Evolutionary conservation across 305 asterid species (phyloP).

Genomic region (Fraxinus floribunda): DNA sequence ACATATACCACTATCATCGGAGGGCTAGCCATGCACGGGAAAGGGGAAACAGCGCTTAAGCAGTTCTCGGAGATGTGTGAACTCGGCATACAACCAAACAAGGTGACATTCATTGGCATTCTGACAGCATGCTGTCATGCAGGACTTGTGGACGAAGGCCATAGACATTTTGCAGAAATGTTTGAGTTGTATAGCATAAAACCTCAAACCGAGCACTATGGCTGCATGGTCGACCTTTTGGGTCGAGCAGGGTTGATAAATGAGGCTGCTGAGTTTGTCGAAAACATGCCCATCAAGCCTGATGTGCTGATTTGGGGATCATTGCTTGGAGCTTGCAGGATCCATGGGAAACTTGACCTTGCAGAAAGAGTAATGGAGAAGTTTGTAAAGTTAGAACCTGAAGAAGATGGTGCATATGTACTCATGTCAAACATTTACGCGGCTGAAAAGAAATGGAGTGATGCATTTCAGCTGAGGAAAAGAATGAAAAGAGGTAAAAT

Average conservation of each 20-base stretch:
- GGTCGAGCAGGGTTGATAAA: conserved; percentile 35
- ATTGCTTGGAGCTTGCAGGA: conserved; percentile 41
- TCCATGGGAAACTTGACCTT: conserved; percentile 31
- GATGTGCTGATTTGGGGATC: conserved; percentile 39
- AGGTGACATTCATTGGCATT: conserved; percentile 37
- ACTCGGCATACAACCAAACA: conserved; percentile 35
- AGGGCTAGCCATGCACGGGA: conserved; percentile 44
- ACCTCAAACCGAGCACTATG: conserved; percentile 42
- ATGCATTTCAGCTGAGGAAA: conserved; percentile 28
- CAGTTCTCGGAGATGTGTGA: conserved; percentile 33
- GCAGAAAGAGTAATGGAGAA: conserved; percentile 33
- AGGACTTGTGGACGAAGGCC: conserved; percentile 35
- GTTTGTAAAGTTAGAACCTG: conserved; percentile 27
- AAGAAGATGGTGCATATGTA: conserved; percentile 29
- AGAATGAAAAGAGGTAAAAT: conserved; percentile 32
- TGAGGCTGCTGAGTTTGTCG: conserved; percentile 31
- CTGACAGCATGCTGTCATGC: conserved; percentile 41
- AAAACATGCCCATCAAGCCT: conserved; percentile 37
- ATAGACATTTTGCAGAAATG: conserved; percentile 34
- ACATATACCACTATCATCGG: conserved; percentile 33
- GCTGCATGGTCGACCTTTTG: conserved; percentile 47
- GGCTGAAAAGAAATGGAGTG: conserved; percentile 34
- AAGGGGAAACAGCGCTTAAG: conserved; percentile 33
- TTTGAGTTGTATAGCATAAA: conserved; percentile 21
- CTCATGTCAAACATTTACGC: conserved; percentile 47